Evolutionary conservation across 2,329 filamentous ascomycete species (phyloP).

Genomic region (Botrytis pseudocinerea): DNA sequence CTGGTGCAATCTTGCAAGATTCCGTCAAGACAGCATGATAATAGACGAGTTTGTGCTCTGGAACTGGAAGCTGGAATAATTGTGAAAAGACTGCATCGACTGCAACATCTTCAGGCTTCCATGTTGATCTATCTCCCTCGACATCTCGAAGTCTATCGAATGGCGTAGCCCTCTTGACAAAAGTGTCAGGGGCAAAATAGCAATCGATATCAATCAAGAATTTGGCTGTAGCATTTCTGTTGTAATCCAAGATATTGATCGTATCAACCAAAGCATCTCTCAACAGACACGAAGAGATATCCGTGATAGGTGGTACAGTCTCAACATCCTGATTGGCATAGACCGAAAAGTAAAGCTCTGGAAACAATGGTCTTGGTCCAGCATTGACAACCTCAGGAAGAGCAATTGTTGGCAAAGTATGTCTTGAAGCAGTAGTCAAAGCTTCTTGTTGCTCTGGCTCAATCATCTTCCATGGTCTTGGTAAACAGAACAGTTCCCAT

Average conservation of each 20-base stretch:
- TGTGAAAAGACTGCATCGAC: conserved; percentile 98
- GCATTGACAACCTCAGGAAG: conserved; percentile 75
- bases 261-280: conserved; percentile 87
- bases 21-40: conserved; percentile 95
- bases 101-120: conserved; percentile 96
- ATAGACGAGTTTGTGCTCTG: conserved; percentile 94
- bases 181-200: conserved; percentile 87
- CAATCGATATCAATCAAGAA: conserved; percentile 93
- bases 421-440: conserved; percentile 64
- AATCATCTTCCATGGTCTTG: conserved; percentile 67
- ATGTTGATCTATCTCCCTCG: conserved; percentile 67
- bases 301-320: conserved; percentile 76
- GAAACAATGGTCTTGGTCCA: conserved; percentile 77
- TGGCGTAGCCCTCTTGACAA: conserved; percentile 88
- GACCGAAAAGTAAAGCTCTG: conserved; percentile 91
- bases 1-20: conserved; percentile 91
- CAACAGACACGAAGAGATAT: conserved; percentile 79
- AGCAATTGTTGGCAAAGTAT: conserved; percentile 72
- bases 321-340: conserved; percentile 84
- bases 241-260: conserved; percentile 91
- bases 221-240: conserved; percentile 81
- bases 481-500: conserved; percentile 72
- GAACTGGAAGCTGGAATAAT: conserved; percentile 79
- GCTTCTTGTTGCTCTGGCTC: conserved; percentile 61
- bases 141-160: conserved; percentile 83